Base-by-base conservation (phyloP, 495 filamentous ascomycete genomes). In the Lasiosphaeriaceae sp. region DNA sequence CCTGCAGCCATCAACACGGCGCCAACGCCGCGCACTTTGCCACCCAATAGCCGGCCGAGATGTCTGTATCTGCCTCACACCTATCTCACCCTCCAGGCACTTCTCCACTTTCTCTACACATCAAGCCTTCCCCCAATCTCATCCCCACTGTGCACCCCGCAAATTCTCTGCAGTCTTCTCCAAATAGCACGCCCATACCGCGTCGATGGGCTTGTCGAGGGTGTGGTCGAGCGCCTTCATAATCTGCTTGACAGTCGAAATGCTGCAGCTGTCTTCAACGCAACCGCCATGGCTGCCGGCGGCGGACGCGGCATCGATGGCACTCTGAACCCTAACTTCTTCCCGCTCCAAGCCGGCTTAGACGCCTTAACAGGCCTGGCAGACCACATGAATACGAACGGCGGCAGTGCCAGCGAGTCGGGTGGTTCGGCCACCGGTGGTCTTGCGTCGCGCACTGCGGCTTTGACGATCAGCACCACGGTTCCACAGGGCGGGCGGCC, bases 261-360 rank as follows among this genome's bases (percentile, higher is more conserved):
- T 66, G 92, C 94, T 0, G 95, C 94, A 0, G 94, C 95, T 16
- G 90, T 97, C 14, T 98, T 97, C 81, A 98, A 98, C 61, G 94
- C 95, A 0, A 92, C 93, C 0, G 94, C 94, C 47, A 97, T 97
- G 94, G 95, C 93, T 2, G 95, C 95, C 8, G 94, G 95, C 1
- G 91, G 93, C 23, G 94, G 95, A 1, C 79, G 90, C 2, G 88
- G 87, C 52, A 88, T 80, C 54, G 77, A 80, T 58, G 77, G 77
- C 20, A 65, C 66, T 16, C 64, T 78, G 19, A 78, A 78, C 57
- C 76, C 75, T 22, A 80, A 80, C 75, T 66, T 74, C 56, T 77
- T 74, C 63, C 68, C 67, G 16, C 24, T 59, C n/a, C 44, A 63
- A 26, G 52, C 59, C 39, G 56, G 60, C 41, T 50, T 68, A 21